These are phyloP conservation scores for Oenanthe sinensis DNA, from an alignment of 129 eudicot genomes.

Conservation along the genomic window DNA sequence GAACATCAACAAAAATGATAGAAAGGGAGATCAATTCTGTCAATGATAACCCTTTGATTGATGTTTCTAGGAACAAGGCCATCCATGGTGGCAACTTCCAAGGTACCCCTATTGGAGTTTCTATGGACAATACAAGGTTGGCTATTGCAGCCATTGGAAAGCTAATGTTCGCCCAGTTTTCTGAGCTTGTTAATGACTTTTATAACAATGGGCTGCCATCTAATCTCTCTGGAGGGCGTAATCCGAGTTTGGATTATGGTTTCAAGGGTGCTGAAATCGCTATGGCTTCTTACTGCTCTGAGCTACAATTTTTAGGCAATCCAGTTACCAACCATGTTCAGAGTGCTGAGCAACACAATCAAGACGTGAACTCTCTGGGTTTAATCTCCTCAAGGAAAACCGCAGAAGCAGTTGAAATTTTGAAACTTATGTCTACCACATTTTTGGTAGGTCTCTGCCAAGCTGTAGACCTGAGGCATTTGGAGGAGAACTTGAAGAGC, in stretches of 20 bases:
- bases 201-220: constrained; percentile 88
- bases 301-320: constrained; percentile 72
- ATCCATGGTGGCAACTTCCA: constrained; percentile 84
- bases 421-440: constrained; percentile 71
- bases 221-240: constrained; percentile 60
- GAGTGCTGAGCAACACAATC: constrained; percentile 92
- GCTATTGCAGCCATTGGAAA: constrained; percentile 75
- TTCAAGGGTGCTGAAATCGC: constrained; percentile 81
- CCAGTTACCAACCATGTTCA: constrained; percentile 85
- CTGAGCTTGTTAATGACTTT: constrained; percentile 73
- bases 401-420: constrained; percentile 66
- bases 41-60: constrained; percentile 82
- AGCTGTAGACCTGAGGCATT: constrained; percentile 65
- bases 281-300: constrained; percentile 82
- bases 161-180: constrained; percentile 72
- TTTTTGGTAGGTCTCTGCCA: constrained; percentile 70
- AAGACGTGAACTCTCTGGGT: constrained; percentile 81
- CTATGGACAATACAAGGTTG: constrained; percentile 75
- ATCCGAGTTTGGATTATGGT: constrained; percentile 80
- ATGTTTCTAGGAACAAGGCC: constrained; percentile 75
- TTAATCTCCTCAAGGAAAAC: constrained; percentile 69
- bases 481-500: constrained; percentile 63
- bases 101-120: constrained; percentile 80
- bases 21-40: constrained; percentile 85
- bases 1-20: constrained; percentile 63